These are phyloP conservation scores for Penicillium griseofulvum DNA, from an alignment of 2,329 filamentous ascomycete genomes.

Conservation along the genomic window DNA sequence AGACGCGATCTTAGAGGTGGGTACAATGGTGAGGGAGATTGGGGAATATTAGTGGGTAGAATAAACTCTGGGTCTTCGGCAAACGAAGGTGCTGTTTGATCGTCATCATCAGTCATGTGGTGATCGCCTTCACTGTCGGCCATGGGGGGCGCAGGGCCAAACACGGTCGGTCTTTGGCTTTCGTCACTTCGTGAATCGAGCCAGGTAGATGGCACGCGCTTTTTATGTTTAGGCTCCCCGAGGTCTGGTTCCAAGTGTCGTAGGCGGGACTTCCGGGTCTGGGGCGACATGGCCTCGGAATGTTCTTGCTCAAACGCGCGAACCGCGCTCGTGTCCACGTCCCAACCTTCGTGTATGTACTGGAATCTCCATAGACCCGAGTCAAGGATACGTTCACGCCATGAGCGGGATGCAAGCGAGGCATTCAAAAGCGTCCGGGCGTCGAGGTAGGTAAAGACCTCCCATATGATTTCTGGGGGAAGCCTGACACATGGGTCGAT, in stretches of 20 bases:
- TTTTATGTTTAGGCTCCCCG: constrained; percentile 53
- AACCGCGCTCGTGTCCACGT: constrained; percentile 65
- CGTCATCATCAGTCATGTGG: constrained; percentile 44
- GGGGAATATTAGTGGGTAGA: constrained; percentile 11
- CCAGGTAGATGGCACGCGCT: constrained; percentile 49
- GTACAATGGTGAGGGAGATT: constrained; percentile 11
- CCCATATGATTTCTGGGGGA: constrained; percentile 84
- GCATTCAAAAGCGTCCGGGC: constrained; percentile 76
- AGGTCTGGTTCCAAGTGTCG: constrained; percentile 48
- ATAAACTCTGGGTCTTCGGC: constrained; percentile 14
- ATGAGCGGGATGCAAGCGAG: constrained; percentile 73
- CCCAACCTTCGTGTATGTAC: constrained; percentile 85
- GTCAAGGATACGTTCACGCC: constrained; percentile 79
- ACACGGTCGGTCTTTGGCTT: neutral
- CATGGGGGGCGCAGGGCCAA: constrained; percentile 7
- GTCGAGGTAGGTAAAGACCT: constrained; percentile 83
- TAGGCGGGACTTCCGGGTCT: constrained; percentile 48
- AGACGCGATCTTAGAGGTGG: constrained; percentile 34
- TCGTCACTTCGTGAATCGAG: constrained; percentile 38
- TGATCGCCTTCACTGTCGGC: constrained; percentile 42
- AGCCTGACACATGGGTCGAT: constrained; percentile 87
- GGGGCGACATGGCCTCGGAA: constrained; percentile 36
- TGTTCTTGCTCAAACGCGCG: constrained; percentile 61
- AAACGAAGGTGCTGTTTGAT: constrained; percentile 16
- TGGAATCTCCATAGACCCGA: constrained; percentile 80